phyloP scores from a whole-genome alignment of 805 yeast genomes.

The Tetrapisispora arboricola region DNA sequence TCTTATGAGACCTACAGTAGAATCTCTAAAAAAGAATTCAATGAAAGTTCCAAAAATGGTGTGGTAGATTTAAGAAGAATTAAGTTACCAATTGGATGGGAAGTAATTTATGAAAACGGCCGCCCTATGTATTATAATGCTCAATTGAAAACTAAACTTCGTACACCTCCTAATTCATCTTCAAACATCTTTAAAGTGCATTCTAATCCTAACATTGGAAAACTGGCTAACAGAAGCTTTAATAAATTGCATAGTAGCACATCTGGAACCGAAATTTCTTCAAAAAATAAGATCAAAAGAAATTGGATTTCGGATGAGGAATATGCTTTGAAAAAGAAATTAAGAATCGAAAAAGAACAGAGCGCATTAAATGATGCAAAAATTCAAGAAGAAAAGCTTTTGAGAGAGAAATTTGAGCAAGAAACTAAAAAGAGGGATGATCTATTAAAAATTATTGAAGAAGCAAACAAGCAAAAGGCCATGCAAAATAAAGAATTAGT shows the following conservation, averaged over 20 bases:
- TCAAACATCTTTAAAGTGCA: conserved; percentile 6
- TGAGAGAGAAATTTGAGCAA: conserved; percentile 17
- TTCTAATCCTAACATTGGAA: neutral
- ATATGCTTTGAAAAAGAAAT: conserved; percentile 24
- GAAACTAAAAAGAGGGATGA: conserved; percentile 21
- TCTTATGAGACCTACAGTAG: conserved; percentile 71
- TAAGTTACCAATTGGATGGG: conserved; percentile 29
- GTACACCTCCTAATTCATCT: conserved; percentile 23
- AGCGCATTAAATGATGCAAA: conserved; percentile 15
- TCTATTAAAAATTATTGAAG: conserved; percentile 10
- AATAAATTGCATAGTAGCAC: neutral
- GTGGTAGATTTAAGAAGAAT: conserved; percentile 24
- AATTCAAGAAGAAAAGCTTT: conserved; percentile 16
- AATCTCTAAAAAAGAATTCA: conserved; percentile 50
- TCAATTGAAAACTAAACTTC: conserved; percentile 21
- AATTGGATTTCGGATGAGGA: conserved; percentile 22
- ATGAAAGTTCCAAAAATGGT: conserved; percentile 8
- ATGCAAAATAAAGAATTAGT: conserved; percentile 14
- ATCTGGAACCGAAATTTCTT: neutral
- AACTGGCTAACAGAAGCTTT: neutral
- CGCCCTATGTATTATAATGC: conserved; percentile 27
- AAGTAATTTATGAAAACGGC: conserved; percentile 27
- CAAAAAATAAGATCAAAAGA: conserved; percentile 5
- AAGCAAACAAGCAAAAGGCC: conserved; percentile 22
- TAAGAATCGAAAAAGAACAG: conserved; percentile 19